phyloP scores from a whole-genome alignment of 1,139 yeast species.

The Taiozyma sp. region DNA sequence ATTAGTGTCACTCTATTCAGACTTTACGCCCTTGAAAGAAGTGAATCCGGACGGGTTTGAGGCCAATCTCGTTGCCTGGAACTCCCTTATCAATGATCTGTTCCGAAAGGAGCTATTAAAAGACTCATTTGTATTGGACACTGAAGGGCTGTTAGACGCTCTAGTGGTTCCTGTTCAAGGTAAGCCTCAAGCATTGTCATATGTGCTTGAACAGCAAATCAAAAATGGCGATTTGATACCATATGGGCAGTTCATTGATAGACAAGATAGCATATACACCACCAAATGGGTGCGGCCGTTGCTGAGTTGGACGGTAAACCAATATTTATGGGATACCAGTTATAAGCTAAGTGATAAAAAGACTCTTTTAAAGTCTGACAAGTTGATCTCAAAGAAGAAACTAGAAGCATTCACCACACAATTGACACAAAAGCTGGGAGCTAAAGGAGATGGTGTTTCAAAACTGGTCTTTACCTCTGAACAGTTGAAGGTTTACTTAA shows the following conservation, averaged over 20 bases:
- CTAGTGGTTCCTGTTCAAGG: slow-evolving; percentile 28
- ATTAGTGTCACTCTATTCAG: slow-evolving; percentile 56
- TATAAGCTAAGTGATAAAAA: slow-evolving; percentile 16
- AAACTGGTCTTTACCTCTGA: slow-evolving; percentile 12
- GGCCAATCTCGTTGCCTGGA: slow-evolving; percentile 66
- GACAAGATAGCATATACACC: slow-evolving; percentile 16
- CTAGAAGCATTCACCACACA: slow-evolving; percentile 13
- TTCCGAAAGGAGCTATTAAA: slow-evolving; percentile 18
- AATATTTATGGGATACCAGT: slow-evolving; percentile 19
- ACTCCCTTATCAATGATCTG: slow-evolving; percentile 27
- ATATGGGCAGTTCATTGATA: slow-evolving; percentile 17
- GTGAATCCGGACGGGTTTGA: slow-evolving; percentile 65
- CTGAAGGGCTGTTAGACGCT: slow-evolving; percentile 24
- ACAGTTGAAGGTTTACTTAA: slow-evolving; percentile 9
- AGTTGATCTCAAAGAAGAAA: slow-evolving; percentile 13
- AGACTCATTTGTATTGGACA: slow-evolving; percentile 22
- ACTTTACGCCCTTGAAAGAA: slow-evolving; percentile 46
- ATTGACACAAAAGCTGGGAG: slow-evolving; percentile 3
- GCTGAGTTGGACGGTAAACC: slow-evolving; percentile 23
- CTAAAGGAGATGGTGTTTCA: slow-evolving; percentile 3
- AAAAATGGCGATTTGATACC: slow-evolving; percentile 26
- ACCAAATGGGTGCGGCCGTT: slow-evolving; percentile 20
- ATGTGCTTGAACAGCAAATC: slow-evolving; percentile 31
- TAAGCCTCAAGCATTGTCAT: slow-evolving; percentile 31
- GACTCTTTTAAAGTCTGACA: slow-evolving; percentile 14